Evolutionary conservation across 257 asterid genomes (phyloP).

Genomic region (Nicotiana sylvestris): DNA sequence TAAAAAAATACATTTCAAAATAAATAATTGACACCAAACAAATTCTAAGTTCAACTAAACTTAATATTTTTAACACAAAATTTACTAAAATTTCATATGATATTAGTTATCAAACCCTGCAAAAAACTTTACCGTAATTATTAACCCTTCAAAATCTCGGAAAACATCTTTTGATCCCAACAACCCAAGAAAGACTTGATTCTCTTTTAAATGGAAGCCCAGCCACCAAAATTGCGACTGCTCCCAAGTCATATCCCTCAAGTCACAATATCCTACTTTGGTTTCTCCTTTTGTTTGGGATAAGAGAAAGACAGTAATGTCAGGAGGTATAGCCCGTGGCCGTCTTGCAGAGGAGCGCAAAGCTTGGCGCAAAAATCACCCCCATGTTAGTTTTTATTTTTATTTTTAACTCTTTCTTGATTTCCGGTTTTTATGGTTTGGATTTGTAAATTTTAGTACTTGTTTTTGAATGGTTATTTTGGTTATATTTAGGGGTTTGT

Average conservation of each 20-base stretch:
- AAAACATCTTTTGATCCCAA: not conserved
- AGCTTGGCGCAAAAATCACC: slow-evolving; percentile 53
- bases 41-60: no score
- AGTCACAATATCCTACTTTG: not conserved
- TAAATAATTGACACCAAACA: no score
- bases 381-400: slow-evolving; percentile 27
- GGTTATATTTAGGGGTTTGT: slow-evolving; percentile 25
- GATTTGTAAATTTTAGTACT: not conserved
- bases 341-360: slow-evolving; percentile 53
- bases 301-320: slow-evolving; percentile 13
- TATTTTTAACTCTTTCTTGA: not conserved
- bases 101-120: no score
- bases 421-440: not conserved
- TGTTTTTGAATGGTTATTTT: not conserved
- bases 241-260: not conserved
- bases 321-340: slow-evolving; percentile 55
- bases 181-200: not conserved
- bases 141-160: no score
- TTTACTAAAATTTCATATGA: no score
- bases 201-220: slow-evolving; percentile 6
- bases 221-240: not conserved
- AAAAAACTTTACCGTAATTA: no score
- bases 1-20: no score
- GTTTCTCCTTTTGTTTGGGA: not conserved
- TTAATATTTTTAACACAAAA: no score